phyloP scores from a whole-genome alignment of 108 stramenopile species.

The Aureococcus anophagefferens region DNA sequence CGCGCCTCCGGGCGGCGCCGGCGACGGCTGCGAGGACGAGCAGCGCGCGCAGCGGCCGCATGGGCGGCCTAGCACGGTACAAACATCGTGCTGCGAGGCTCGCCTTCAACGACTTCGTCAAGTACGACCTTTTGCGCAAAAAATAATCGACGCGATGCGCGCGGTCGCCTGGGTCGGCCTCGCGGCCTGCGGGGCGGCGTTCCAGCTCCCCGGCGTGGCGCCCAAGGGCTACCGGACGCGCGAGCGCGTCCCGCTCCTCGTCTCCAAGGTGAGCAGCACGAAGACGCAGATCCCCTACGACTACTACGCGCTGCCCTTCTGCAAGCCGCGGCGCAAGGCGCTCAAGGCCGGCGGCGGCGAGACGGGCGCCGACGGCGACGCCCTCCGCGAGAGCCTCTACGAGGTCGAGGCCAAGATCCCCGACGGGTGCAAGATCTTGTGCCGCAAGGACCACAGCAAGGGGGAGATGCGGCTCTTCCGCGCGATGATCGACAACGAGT shows the following conservation, averaged over 20 bases:
- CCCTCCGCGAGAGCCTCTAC: constrained; percentile 32
- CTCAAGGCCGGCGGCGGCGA: constrained; percentile 39
- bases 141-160: no score
- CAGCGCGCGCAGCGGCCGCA: no score
- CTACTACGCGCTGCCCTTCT: constrained; percentile 60
- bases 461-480: constrained; percentile 43
- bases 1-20: no score
- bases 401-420: constrained; percentile 12
- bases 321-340: constrained; percentile 29
- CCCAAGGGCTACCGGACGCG: constrained; percentile 2
- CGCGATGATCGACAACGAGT: constrained; percentile 79
- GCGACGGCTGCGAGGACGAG: no score
- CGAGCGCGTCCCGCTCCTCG: constrained; percentile 9
- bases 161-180: no score
- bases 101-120: no score
- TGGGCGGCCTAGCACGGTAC: no score
- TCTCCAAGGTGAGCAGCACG: constrained; percentile 45
- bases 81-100: no score
- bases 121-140: no score
- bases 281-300: constrained; percentile 44
- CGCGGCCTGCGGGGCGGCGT: no score
- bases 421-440: constrained; percentile 23
- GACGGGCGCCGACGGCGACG: constrained; percentile 38
- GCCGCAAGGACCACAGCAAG: constrained; percentile 12
- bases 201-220: constrained; percentile 9